Percentiles rank a stretch among this genome's conserved stretches.
These are phyloP conservation scores for Cystobasidiopsis lactophilus DNA, from an alignment of 768 basidiomycete species.

Conservation along the genomic window DNA sequence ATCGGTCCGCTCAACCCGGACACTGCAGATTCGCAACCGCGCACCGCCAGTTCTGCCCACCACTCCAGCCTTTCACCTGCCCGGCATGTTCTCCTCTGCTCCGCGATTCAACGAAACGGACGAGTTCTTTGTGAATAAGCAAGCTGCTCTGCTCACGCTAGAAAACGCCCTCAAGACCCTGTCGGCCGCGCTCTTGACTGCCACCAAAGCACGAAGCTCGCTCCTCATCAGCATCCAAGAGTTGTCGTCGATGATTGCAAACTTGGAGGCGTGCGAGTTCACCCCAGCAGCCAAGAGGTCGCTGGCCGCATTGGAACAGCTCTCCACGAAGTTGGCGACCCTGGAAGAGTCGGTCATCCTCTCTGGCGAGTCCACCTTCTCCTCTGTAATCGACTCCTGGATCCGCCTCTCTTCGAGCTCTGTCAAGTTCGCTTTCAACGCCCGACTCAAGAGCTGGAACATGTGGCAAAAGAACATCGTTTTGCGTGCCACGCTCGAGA, in stretches of 20 bases:
- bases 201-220: constrained; percentile 55
- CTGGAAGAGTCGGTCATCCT: constrained; percentile 57
- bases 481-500: constrained; percentile 56
- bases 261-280: constrained; percentile 28
- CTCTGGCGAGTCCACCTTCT: constrained; percentile 73
- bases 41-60: constrained; percentile 1
- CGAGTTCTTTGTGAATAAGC: constrained; percentile 83
- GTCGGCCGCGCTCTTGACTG: constrained; percentile 62
- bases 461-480: constrained; percentile 65
- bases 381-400: constrained; percentile 64
- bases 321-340: constrained; percentile 49
- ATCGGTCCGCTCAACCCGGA: not conserved
- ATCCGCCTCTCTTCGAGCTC: constrained; percentile 30
- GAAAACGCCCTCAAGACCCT: constrained; percentile 72
- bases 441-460: constrained; percentile 61
- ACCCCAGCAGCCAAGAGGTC: constrained; percentile 47
- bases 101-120: constrained; percentile 5
- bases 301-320: constrained; percentile 51
- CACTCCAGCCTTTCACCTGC: constrained; percentile 1
- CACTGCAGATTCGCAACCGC: constrained; percentile 56
- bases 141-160: constrained; percentile 60
- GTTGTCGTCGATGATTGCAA: constrained; percentile 44
- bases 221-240: constrained; percentile 27
- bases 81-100: constrained; percentile 5
- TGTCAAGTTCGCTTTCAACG: constrained; percentile 57